phyloP scores from a whole-genome alignment of 1,139 yeast genomes.

The Yamadazyma diddensiae region DNA sequence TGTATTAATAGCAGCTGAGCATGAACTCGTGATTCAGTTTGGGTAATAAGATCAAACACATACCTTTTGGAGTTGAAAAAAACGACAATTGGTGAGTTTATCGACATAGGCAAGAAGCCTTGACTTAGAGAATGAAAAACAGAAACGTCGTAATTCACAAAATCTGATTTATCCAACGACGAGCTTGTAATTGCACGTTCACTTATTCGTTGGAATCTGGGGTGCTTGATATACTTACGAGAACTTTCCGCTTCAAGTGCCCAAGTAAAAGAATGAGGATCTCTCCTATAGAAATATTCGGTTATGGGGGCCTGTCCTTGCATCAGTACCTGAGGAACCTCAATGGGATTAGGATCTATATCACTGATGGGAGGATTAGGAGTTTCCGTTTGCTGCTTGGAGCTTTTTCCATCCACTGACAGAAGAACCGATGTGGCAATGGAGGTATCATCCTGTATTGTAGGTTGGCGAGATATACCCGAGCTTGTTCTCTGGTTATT shows the following conservation, averaged over 20 bases:
- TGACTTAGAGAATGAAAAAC: conserved; percentile 20
- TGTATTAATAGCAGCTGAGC: neutral
- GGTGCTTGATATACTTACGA: conserved; percentile 13
- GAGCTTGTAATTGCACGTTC: neutral
- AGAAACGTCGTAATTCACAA: conserved; percentile 18
- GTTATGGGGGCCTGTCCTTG: conserved; percentile 3
- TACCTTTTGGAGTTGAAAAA: conserved; percentile 20
- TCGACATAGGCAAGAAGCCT: conserved; percentile 21
- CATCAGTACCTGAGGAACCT: too few relatives aligned
- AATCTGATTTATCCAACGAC: too few relatives aligned
- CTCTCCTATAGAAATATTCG: conserved; percentile 21
- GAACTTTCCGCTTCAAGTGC: conserved; percentile 38
- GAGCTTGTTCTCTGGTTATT: too few relatives aligned
- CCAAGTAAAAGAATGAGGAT: conserved; percentile 31
- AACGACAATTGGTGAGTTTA: conserved; percentile 19
- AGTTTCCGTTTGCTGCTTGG: too few relatives aligned
- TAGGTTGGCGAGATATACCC: too few relatives aligned
- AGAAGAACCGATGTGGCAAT: too few relatives aligned
- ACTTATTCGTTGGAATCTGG: neutral
- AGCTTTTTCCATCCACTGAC: too few relatives aligned
- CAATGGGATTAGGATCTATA: too few relatives aligned
- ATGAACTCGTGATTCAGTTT: conserved; percentile 16
- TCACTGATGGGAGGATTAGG: too few relatives aligned
- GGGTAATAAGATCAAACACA: conserved; percentile 26
- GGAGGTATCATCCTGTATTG: too few relatives aligned